Evolutionary conservation across 495 filamentous ascomycete genomes (phyloP), one percentile per base, ranked within the genome.

Genomic region (Astrothelium macrocarpum): DNA sequence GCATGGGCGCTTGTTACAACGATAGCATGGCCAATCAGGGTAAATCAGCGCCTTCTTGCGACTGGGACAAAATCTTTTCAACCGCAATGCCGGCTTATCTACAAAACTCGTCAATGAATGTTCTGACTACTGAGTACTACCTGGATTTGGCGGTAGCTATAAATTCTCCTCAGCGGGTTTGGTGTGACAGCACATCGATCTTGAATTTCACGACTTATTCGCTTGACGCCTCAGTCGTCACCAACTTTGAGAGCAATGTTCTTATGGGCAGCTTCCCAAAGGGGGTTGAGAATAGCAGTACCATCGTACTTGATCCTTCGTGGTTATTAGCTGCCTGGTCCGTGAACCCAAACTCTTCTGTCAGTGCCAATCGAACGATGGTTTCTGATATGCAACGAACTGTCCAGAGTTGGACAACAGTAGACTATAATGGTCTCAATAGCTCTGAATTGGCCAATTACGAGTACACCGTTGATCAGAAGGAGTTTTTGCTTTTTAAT

Each of bases 281-380:
- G 31, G 32, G 20, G 4, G 43, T 20, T 11, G 25, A 42, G 32
- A 53, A 53, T 42, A 32, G 65, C 10, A n/a, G 59, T 36, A 56
- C 9, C 29, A 20, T 56, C 25, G 49, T 56, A 7, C 49, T 69
- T 23, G 56, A 63, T 49, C 68, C 70, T 4, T 56, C 60, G 61
- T 72, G 70, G 70, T 31, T 71, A 14, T 62, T 72, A 0, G 68
- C 70, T 49, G 66, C 70, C 32, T 72, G 64, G 60, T 70, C 70
- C 4, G 66, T 65, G 34, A 63, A 66, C 29, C 26, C 42, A 28
- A 59, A 65, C 43, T 61, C 45, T 31, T 64, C 53, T 3, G 58
- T 70, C 2, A 62, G 61, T 49, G 32, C 26, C 26, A 39, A 39
- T 1, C 67, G 67, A 18, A 34, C 32, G 16, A 67, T 67, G 28